A percentile compares a stretch with the other conserved stretches of the same genome.
Evolutionary conservation across 345 rosid species (phyloP).

Genomic region (Sisymbrium altissimum): DNA sequence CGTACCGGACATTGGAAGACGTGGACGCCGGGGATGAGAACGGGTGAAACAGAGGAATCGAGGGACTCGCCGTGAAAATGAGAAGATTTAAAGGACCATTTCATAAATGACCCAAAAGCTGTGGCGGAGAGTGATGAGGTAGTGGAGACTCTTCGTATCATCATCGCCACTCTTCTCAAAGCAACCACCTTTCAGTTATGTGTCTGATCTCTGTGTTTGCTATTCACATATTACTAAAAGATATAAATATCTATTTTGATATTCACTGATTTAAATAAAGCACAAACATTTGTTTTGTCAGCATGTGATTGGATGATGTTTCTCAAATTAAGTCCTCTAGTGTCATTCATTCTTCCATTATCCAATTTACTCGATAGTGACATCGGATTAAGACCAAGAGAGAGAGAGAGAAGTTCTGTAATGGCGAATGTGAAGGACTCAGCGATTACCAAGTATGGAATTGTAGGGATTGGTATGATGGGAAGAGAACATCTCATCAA

Average conservation of each 20-base stretch:
- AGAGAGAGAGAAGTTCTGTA: not conserved
- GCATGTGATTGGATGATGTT: too few species aligned
- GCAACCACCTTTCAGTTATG: not conserved
- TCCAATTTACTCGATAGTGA: not conserved
- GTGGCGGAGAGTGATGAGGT: constrained; percentile 36
- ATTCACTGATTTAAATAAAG: too few species aligned
- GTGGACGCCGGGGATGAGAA: constrained; percentile 75
- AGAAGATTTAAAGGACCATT: constrained; percentile 47
- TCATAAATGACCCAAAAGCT: constrained; percentile 40
- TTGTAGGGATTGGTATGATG: constrained; percentile 96
- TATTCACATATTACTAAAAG: not conserved
- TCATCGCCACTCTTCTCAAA: constrained; percentile 22
- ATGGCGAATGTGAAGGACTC: constrained; percentile 25
- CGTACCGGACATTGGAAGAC: constrained; percentile 92
- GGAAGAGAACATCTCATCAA: constrained; percentile 94
- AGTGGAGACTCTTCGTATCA: constrained; percentile 37
- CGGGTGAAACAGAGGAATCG: constrained; percentile 44
- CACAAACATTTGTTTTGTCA: too few species aligned
- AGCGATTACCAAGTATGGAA: constrained; percentile 59
- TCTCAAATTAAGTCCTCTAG: too few species aligned
- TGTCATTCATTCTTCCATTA: too few species aligned
- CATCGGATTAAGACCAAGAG: not conserved
- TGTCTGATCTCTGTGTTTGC: too few species aligned
- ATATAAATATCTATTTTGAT: too few species aligned
- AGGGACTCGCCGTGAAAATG: constrained; percentile 44